Evolutionary conservation across 768 basidiomycete genomes (phyloP).

Genomic region (Astraeus odoratus): DNA sequence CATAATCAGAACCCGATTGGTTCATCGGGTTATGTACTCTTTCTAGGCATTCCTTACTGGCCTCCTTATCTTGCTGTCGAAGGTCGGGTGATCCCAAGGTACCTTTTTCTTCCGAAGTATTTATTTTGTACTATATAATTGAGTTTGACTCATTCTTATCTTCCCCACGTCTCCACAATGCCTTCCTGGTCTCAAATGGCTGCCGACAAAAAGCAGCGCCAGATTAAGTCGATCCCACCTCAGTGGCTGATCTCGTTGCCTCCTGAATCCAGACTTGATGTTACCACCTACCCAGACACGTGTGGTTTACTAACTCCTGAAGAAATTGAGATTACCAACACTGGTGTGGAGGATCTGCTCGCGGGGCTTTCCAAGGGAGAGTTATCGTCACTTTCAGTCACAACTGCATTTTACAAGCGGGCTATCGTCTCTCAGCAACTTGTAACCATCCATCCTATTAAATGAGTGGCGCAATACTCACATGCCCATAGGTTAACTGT

Average conservation of each 20-base stretch:
- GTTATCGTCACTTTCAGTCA: conserved; percentile 65
- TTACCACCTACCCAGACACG: conserved; percentile 45
- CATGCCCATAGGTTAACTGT: conserved; percentile 58
- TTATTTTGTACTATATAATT: too few species aligned
- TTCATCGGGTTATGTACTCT: too few species aligned
- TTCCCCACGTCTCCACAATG: too few species aligned
- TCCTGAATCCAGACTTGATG: conserved; percentile 41
- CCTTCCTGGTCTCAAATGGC: conserved; percentile 45
- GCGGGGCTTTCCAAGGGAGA: conserved; percentile 42
- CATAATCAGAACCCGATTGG: too few species aligned
- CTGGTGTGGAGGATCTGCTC: conserved; percentile 40
- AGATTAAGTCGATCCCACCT: conserved; percentile 50
- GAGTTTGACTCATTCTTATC: too few species aligned
- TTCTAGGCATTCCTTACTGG: too few species aligned
- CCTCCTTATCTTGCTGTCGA: too few species aligned
- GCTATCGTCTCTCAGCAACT: conserved; percentile 77
- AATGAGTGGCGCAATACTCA: neutral
- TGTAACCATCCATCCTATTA: conserved; percentile 33
- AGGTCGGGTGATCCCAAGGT: too few species aligned
- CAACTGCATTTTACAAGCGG: conserved; percentile 67
- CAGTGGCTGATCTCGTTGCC: conserved; percentile 55
- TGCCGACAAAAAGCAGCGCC: conserved; percentile 46
- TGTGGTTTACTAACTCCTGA: conserved; percentile 50
- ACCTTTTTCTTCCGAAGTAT: too few species aligned
- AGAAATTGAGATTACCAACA: conserved; percentile 57